Base-by-base conservation (phyloP, 2,329 filamentous ascomycete genomes). In the Neofusicoccum kwambonambiense region DNA sequence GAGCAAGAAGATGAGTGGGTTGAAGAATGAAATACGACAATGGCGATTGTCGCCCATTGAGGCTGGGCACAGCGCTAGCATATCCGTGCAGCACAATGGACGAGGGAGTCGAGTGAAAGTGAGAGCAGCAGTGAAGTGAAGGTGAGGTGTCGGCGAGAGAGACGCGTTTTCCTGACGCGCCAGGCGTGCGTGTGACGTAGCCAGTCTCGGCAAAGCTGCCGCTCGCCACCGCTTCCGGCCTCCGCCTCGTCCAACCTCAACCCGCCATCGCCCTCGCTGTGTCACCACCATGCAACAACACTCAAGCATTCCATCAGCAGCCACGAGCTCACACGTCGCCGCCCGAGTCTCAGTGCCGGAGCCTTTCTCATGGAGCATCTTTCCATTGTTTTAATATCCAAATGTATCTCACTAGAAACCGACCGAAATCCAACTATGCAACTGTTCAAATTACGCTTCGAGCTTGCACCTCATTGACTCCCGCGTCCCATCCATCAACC, bases 331-430 rank as follows among this genome's bases (percentile, higher is more conserved):
- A 45, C 11, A 12, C n/a, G 12, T 19, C 8, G 34, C 50, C n/a
- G 9, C 15, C 8, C 4, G n/a, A 6, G 15, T 5, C 5, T 2
- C 15, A 52, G 15, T 9, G 41, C 31, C 11, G 15, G 13, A 7
- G 7, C 6, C 5, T 35, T 8, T 35, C 4, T 31, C 41, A 11
- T 60, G 42, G 54, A 58, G 56, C 56, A 47, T 47, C 56, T 60
- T 60, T 45, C 56, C 56, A 60, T 60, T 60, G 27, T n/a, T 17
- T 47, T 60, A 60, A 47, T 17, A 31, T 47, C 56, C 56, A 27
- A 11, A 54, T 42, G 17, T 47, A 47, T 35, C 34, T 37, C 44
- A 37, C 56, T 60, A 31, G 34, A 60, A 9, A 11, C 13, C 22
- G 42, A 47, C 56, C 56, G 56, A 60, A 60, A 60, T 37, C 27